A percentile compares a stretch with the other conserved stretches of the same genome.
phyloP scores from a whole-genome alignment of 2,329 filamentous ascomycete genomes.

The Fusarium transvaalense region DNA sequence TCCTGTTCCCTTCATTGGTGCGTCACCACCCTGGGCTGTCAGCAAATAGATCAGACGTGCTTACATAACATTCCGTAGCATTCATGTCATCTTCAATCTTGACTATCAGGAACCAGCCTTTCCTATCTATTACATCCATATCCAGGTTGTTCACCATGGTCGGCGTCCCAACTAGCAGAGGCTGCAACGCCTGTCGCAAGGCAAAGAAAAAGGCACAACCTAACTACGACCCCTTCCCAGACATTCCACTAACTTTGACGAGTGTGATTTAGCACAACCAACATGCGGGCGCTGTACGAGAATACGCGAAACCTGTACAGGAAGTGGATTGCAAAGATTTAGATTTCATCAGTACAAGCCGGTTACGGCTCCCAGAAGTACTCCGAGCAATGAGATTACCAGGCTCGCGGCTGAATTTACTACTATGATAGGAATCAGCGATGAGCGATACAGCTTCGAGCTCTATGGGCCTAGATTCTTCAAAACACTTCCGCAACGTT shows the following conservation, averaged over 20 bases:
- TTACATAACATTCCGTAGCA: not conserved
- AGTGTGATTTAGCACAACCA: constrained; percentile 29
- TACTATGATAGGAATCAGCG: constrained; percentile 19
- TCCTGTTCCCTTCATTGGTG: not conserved
- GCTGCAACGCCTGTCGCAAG: constrained; percentile 18
- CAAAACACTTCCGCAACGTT: constrained; percentile 8
- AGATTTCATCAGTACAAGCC: constrained; percentile 26
- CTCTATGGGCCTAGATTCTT: constrained; percentile 17
- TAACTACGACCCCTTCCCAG: rapidly evolving
- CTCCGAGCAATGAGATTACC: constrained; percentile 3
- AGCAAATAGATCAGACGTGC: not conserved
- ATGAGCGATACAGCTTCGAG: constrained; percentile 19
- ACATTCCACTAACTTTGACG: not conserved
- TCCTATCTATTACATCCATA: not conserved
- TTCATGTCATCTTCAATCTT: not conserved
- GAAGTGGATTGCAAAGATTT: constrained; percentile 11
- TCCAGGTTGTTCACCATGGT: not conserved
- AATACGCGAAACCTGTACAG: not conserved
- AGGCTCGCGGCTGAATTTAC: constrained; percentile 1
- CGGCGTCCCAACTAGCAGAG: constrained; percentile 24
- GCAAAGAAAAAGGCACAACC: constrained; percentile 24
- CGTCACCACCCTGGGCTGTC: not conserved
- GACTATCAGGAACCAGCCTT: not conserved
- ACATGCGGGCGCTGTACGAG: constrained; percentile 22
- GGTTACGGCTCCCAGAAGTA: not conserved